These are phyloP conservation scores for Lasiodiplodia sp. DNA, from an alignment of 2,329 filamentous ascomycete species.

Conservation along the genomic window DNA sequence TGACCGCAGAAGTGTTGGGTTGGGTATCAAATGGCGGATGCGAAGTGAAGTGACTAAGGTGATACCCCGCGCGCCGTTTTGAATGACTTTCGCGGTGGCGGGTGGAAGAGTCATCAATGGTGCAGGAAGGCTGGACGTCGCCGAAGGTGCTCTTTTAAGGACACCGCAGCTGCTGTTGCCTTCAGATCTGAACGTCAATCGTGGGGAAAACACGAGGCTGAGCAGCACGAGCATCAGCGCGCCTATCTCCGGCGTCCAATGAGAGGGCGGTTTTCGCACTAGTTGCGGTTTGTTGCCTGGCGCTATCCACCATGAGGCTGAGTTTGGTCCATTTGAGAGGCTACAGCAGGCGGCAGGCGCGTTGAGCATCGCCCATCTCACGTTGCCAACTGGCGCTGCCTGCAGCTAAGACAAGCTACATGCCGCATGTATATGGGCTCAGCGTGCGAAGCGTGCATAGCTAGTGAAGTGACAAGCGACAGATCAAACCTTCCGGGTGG, in stretches of 20 bases:
- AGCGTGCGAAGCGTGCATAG: background rate
- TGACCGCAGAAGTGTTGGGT: background rate
- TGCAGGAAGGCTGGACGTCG: background rate
- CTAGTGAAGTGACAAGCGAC: constrained; percentile 4
- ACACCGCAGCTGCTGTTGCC: constrained; percentile 22
- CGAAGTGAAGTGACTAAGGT: background rate
- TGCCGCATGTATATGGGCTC: background rate
- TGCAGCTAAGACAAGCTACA: constrained; percentile 17
- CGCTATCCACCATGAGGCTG: constrained; percentile 19
- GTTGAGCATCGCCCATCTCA: background rate
- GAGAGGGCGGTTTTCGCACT: background rate
- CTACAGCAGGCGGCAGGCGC: background rate
- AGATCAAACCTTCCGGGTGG: background rate
- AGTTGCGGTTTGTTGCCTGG: constrained; percentile 16
- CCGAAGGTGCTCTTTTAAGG: constrained; percentile 14
- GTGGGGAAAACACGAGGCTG: constrained; percentile 1
- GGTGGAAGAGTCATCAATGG: background rate
- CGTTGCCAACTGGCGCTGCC: constrained; percentile 17
- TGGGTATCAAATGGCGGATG: background rate
- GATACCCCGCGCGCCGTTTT: background rate
- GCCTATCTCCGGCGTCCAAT: background rate
- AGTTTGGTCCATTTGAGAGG: constrained; percentile 11
- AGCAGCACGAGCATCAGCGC: background rate
- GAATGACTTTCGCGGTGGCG: background rate
- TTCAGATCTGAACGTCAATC: constrained; percentile 3